Evolutionary conservation across 2,329 filamentous ascomycete species (phyloP).

Genomic region (Cladophialophora immunda): DNA sequence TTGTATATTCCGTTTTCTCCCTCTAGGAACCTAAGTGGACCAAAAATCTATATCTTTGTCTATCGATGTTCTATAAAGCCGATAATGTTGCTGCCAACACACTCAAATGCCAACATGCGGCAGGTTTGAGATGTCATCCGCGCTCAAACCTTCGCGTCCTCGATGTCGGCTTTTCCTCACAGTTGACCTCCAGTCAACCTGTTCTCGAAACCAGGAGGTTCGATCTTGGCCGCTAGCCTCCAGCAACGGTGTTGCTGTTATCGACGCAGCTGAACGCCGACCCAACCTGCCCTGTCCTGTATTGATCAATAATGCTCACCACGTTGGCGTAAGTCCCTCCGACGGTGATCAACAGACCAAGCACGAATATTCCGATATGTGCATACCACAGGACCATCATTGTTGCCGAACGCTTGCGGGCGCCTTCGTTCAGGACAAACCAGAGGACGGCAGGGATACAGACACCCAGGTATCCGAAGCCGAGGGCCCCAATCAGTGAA

Average conservation of each 20-base stretch:
- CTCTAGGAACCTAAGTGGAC: background rate
- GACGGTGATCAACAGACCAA: constrained; percentile 57
- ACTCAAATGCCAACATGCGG: background rate
- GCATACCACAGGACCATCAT: constrained; percentile 51
- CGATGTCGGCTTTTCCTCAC: background rate
- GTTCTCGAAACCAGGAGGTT: background rate
- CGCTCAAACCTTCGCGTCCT: background rate
- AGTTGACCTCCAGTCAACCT: background rate
- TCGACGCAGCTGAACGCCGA: constrained; percentile 23
- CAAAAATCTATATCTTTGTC: background rate
- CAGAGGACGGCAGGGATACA: constrained; percentile 60
- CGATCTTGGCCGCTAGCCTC: background rate
- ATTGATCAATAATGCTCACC: constrained; percentile 21
- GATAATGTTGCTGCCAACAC: background rate
- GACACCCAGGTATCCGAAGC: constrained; percentile 61
- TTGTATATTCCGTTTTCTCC: background rate
- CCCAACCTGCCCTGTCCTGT: constrained; percentile 12
- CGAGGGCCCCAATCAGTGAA: constrained; percentile 59
- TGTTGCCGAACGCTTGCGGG: constrained; percentile 47
- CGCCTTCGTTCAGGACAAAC: constrained; percentile 55
- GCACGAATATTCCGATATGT: constrained; percentile 53
- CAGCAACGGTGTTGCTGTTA: constrained; percentile 22
- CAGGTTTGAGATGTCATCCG: background rate
- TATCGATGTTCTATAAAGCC: background rate
- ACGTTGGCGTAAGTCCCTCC: constrained; percentile 53